Evolutionary conservation across 805 yeast genomes (phyloP).

Genomic region (Blastobotrys attinorum): DNA sequence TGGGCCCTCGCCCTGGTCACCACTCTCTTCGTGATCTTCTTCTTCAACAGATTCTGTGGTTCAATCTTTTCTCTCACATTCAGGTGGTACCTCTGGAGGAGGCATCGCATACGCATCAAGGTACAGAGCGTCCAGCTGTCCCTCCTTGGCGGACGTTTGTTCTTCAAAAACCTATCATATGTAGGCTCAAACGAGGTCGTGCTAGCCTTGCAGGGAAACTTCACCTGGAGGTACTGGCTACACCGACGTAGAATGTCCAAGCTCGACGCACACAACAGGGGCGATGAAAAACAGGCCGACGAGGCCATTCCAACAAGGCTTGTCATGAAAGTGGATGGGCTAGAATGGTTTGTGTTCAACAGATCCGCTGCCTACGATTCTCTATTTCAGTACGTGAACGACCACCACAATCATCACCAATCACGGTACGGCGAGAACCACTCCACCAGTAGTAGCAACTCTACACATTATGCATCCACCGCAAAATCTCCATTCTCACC

Average conservation of each 20-base stretch:
- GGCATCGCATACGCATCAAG: slow-evolving; percentile 47
- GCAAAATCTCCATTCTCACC: neutral
- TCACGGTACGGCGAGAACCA: neutral
- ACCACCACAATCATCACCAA: neutral
- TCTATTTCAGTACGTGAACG: slow-evolving; percentile 30
- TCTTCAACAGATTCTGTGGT: slow-evolving; percentile 68
- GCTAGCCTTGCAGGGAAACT: slow-evolving; percentile 58
- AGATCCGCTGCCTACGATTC: slow-evolving; percentile 69
- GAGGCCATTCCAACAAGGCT: slow-evolving; percentile 15
- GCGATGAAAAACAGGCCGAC: slow-evolving; percentile 14
- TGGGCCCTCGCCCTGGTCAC: slow-evolving; percentile 67
- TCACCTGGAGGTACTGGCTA: slow-evolving; percentile 93
- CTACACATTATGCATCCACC: neutral
- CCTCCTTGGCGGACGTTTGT: slow-evolving; percentile 72
- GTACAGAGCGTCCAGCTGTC: slow-evolving; percentile 72
- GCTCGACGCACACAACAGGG: slow-evolving; percentile 11
- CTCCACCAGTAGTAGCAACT: neutral
- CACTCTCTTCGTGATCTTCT: slow-evolving; percentile 59
- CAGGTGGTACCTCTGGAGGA: slow-evolving; percentile 56
- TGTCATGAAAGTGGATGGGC: slow-evolving; percentile 56
- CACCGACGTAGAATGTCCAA: slow-evolving; percentile 34
- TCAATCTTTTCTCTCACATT: slow-evolving; percentile 43
- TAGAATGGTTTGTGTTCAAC: slow-evolving; percentile 79
- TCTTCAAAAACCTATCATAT: slow-evolving; percentile 66
- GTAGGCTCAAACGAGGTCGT: slow-evolving; percentile 69